Evolutionary conservation across 1,284 basidiomycete species (phyloP).

Genomic region (Moesziomyces aphidis): DNA sequence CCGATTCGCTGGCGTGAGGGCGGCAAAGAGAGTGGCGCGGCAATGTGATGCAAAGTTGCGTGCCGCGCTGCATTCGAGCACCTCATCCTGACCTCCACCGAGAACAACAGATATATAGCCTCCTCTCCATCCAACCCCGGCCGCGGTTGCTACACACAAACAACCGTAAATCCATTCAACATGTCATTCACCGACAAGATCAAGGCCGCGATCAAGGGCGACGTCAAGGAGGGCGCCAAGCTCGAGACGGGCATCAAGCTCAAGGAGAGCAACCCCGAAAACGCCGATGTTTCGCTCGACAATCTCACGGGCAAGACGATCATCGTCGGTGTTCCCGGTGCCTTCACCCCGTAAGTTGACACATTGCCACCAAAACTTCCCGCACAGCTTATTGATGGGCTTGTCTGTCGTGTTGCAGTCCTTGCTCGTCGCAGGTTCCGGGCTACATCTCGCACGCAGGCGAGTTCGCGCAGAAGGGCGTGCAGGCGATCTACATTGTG

Average conservation of each 20-base stretch:
- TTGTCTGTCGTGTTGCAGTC: constrained; percentile 25
- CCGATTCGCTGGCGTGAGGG: no score
- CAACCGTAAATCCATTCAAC: constrained; percentile 1
- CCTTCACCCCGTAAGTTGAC: constrained; percentile 49
- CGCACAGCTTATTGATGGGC: no score
- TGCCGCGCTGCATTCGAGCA: no score
- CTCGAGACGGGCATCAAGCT: constrained; percentile 48
- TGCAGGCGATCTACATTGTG: constrained; percentile 60
- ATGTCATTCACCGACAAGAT: constrained; percentile 53
- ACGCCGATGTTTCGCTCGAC: constrained; percentile 53
- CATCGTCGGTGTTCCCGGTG: constrained; percentile 48
- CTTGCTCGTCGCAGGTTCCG: constrained; percentile 66
- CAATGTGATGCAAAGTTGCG: no score
- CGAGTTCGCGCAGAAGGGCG: constrained; percentile 60
- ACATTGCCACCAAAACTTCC: no score
- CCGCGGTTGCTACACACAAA: not conserved
- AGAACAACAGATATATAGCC: not conserved
- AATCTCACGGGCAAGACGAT: constrained; percentile 42
- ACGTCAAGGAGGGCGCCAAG: constrained; percentile 56
- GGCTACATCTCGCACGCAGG: constrained; percentile 60
- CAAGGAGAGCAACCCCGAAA: constrained; percentile 58
- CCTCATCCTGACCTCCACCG: no score
- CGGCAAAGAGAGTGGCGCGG: no score
- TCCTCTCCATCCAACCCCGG: not conserved
- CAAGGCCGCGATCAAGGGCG: constrained; percentile 46